A percentile compares a stretch with the other conserved stretches of the same genome.
phyloP scores from a whole-genome alignment of 257 asterid genomes.

The Cordia subcordata region DNA sequence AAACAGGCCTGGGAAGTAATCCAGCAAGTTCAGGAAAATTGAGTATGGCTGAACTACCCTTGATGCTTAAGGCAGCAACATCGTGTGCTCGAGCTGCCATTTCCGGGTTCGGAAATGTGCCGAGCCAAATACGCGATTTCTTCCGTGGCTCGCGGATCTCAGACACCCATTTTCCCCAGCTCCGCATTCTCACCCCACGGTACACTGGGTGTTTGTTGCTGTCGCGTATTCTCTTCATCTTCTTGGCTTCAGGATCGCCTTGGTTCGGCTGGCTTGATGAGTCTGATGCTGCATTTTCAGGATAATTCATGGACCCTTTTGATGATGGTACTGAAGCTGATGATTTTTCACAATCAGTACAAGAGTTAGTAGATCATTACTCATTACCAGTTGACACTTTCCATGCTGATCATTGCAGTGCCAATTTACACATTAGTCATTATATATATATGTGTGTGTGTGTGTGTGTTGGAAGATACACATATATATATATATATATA shows the following conservation, averaged over 20 bases:
- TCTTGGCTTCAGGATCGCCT: constrained; percentile 20
- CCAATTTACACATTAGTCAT: no score
- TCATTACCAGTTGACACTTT: no score
- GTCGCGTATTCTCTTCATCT: constrained; percentile 41
- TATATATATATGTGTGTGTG: not conserved
- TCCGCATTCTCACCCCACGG: constrained; percentile 82
- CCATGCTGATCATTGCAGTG: no score
- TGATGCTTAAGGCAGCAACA: constrained; percentile 74
- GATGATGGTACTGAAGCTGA: constrained; percentile 7
- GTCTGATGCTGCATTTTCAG: not conserved
- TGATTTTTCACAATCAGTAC: not conserved
- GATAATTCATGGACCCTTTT: not conserved
- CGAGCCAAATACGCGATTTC: constrained; percentile 82
- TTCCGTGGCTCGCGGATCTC: constrained; percentile 84
- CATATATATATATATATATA: no score
- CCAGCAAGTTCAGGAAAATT: constrained; percentile 63
- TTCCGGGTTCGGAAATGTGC: constrained; percentile 73
- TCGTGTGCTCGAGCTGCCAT: constrained; percentile 98
- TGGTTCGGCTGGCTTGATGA: not conserved
- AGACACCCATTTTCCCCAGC: constrained; percentile 94
- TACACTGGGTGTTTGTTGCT: constrained; percentile 56
- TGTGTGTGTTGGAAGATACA: not conserved
- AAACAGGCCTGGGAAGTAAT: constrained; percentile 55
- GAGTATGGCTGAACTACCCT: constrained; percentile 64
- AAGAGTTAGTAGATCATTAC: not conserved